phyloP scores from a whole-genome alignment of 2,329 filamentous ascomycete species.

The Thermoascus crustaceus region DNA sequence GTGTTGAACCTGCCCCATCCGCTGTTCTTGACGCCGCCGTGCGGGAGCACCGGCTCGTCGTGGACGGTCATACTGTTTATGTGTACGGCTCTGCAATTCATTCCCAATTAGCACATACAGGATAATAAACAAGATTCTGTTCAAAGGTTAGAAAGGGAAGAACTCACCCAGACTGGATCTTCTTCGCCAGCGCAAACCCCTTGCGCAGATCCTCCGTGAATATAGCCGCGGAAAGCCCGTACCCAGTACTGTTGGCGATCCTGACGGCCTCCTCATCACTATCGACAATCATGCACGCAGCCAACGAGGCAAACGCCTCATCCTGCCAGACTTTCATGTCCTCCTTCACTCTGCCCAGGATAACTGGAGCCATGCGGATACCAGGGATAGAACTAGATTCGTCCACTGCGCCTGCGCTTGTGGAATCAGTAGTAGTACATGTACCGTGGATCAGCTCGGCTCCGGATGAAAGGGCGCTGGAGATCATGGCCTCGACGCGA shows the following conservation, averaged over 20 bases:
- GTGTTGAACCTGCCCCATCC: constrained; percentile 54
- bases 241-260: constrained; percentile 34
- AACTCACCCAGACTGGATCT: constrained; percentile 52
- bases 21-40: constrained; percentile 55
- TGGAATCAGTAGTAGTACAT: neutral
- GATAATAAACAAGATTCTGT: constrained; percentile 19
- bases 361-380: constrained; percentile 50
- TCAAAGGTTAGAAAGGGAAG: constrained; percentile 8
- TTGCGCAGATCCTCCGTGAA: constrained; percentile 33
- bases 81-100: constrained; percentile 44
- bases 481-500: neutral
- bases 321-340: constrained; percentile 62
- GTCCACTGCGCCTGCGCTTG: constrained; percentile 1
- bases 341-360: constrained; percentile 55
- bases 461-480: neutral
- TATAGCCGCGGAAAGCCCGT: constrained; percentile 31
- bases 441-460: constrained; percentile 19
- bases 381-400: too few relatives aligned
- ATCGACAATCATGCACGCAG: constrained; percentile 51
- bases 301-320: constrained; percentile 65
- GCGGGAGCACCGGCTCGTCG: constrained; percentile 53
- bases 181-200: constrained; percentile 49
- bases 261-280: constrained; percentile 33
- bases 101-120: constrained; percentile 3
- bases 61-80: constrained; percentile 59